Conservation (phyloP, 1,139 yeast genomes). For the Suhomyces ambrosiae region DNA sequence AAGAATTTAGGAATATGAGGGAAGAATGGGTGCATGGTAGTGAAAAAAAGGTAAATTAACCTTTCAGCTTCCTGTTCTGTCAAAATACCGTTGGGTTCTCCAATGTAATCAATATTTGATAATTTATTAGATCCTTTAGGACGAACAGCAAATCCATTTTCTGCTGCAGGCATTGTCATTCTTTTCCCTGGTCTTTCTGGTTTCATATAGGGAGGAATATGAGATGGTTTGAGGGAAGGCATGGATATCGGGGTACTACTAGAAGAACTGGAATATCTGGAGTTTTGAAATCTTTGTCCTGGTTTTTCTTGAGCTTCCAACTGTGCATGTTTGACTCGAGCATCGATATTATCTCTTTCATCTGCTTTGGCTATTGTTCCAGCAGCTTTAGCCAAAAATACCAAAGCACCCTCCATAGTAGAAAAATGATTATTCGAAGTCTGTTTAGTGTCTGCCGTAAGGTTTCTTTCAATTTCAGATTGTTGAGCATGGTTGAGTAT, state of each 20-base stretch:
- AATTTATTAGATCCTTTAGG: constrained; percentile 57
- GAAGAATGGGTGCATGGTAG: constrained; percentile 84
- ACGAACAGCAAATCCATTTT: constrained; percentile 49
- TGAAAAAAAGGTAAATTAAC: constrained; percentile 66
- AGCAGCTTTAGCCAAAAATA: constrained; percentile 74
- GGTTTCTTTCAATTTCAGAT: neutral
- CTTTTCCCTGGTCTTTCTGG: constrained; percentile 19
- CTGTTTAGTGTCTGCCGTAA: constrained; percentile 2
- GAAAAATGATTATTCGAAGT: constrained; percentile 29
- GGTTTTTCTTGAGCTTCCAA: constrained; percentile 27
- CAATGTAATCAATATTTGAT: constrained; percentile 67
- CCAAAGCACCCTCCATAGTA: constrained; percentile 67
- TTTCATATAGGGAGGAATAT: constrained; percentile 18
- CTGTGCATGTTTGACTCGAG: constrained; percentile 54
- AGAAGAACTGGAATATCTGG: neutral
- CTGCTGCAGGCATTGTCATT: constrained; percentile 48
- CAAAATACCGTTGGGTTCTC: constrained; percentile 56
- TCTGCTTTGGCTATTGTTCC: constrained; percentile 71
- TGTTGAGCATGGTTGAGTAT: constrained; percentile 9
- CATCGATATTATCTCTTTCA: constrained; percentile 68
- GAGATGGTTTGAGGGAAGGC: constrained; percentile 1
- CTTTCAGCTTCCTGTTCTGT: constrained; percentile 67
- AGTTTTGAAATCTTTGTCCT: neutral
- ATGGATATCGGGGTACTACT: constrained; percentile 8
- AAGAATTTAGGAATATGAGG: constrained; percentile 81